Percentiles rank a stretch among this genome's conserved stretches.
Conservation (phyloP, 805 yeast genomes). For the Saturnispora zaruensis region DNA sequence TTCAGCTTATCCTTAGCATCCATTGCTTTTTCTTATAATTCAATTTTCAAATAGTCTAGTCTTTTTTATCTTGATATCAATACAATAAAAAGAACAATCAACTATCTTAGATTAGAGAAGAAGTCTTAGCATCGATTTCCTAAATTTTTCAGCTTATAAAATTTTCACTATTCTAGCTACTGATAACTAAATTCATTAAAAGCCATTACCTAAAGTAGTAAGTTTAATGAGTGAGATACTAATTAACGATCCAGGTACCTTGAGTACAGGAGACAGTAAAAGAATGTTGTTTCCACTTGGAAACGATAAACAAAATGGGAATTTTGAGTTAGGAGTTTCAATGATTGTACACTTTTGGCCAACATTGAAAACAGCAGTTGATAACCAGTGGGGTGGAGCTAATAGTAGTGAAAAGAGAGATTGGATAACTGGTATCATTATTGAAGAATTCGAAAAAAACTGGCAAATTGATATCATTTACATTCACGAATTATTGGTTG, state of each 20-base stretch:
- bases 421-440: constrained; percentile 79
- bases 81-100: neutral
- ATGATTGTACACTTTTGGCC: constrained; percentile 92
- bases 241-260: constrained; percentile 28
- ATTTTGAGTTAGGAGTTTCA: constrained; percentile 87
- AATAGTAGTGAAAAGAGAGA: constrained; percentile 86
- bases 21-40: neutral
- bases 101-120: neutral
- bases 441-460: constrained; percentile 62
- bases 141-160: constrained; percentile 2
- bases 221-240: constrained; percentile 19
- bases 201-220: too few relatives aligned
- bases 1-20: constrained; percentile 15
- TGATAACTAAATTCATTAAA: too few relatives aligned
- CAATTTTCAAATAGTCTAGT: neutral
- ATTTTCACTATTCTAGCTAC: neutral
- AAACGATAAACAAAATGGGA: constrained; percentile 65
- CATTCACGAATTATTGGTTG: constrained; percentile 75
- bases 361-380: constrained; percentile 79
- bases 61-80: neutral
- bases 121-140: neutral
- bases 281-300: constrained; percentile 19
- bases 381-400: constrained; percentile 92
- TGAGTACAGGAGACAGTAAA: constrained; percentile 21
- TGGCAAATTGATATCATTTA: constrained; percentile 64